These are phyloP conservation scores for Phialocephala subalpina DNA, from an alignment of 2,329 filamentous ascomycete genomes.

Conservation along the genomic window DNA sequence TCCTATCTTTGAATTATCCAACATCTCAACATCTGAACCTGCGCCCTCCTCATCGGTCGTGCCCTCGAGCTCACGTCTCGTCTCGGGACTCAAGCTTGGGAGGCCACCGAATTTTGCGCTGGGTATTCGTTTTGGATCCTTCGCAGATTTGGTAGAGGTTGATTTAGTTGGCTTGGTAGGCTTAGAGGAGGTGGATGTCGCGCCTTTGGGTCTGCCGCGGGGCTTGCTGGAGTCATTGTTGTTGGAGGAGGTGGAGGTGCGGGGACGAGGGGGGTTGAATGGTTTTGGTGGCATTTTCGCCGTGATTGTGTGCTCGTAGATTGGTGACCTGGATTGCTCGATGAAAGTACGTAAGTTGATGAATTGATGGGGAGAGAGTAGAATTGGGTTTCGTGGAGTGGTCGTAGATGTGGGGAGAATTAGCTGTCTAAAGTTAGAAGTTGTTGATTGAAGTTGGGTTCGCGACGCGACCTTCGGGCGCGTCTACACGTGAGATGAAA, in stretches of 20 bases:
- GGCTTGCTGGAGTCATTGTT: conserved; percentile 15
- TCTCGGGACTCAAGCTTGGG: conserved; percentile 10
- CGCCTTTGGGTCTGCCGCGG: conserved; percentile 26
- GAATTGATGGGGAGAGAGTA: neutral
- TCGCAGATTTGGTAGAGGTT: conserved; percentile 1
- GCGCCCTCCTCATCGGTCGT: conserved; percentile 8
- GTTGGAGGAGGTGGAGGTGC: conserved; percentile 17
- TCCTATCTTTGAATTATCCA: neutral
- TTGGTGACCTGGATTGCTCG: neutral
- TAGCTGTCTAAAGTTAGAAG: neutral
- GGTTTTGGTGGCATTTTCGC: conserved; percentile 42
- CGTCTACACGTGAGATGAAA: conserved; percentile 3
- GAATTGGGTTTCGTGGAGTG: neutral
- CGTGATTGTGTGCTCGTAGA: neutral
- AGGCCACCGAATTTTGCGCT: neutral
- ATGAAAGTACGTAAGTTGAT: neutral
- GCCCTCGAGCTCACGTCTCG: neutral
- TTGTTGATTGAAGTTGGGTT: conserved; percentile 4
- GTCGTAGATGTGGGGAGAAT: neutral
- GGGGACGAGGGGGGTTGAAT: conserved; percentile 42
- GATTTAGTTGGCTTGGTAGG: conserved; percentile 8
- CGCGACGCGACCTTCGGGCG: conserved; percentile 7
- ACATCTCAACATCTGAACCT: neutral
- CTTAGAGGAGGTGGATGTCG: conserved; percentile 10
- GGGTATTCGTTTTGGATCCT: neutral